Conservation (phyloP, 495 filamentous ascomycete species). For the Mycothermus thermophilus region DNA sequence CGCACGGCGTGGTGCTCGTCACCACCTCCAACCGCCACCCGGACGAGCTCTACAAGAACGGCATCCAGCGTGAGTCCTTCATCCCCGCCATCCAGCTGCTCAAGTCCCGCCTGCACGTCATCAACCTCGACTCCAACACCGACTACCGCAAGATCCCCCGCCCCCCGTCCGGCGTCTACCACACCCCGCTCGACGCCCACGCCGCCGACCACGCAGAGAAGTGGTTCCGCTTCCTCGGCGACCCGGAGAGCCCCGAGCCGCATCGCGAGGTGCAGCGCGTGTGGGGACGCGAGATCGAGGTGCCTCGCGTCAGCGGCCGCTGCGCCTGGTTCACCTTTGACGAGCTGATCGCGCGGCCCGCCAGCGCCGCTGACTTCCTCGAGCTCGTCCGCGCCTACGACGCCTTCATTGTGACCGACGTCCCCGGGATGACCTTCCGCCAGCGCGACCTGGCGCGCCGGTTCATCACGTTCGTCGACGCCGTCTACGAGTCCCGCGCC, state of each 20-base stretch:
- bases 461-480: slow-evolving; percentile 96
- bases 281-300: slow-evolving; percentile 82
- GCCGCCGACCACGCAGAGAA: slow-evolving; percentile 72
- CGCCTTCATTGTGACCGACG: slow-evolving; percentile 78
- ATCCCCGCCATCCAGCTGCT: slow-evolving; percentile 90
- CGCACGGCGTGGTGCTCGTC: slow-evolving; percentile 88
- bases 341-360: slow-evolving; percentile 76
- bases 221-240: slow-evolving; percentile 90
- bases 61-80: slow-evolving; percentile 89
- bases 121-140: slow-evolving; percentile 88
- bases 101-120: slow-evolving; percentile 64
- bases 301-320: slow-evolving; percentile 74
- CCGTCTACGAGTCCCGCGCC: slow-evolving; percentile 76
- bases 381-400: slow-evolving; percentile 86
- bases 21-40: slow-evolving; percentile 97
- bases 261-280: slow-evolving; percentile 67
- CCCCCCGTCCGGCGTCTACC: slow-evolving; percentile 85
- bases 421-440: slow-evolving; percentile 78
- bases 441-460: slow-evolving; percentile 79
- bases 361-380: slow-evolving; percentile 85
- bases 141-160: slow-evolving; percentile 96
- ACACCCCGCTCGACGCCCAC: slow-evolving; percentile 61
- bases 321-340: slow-evolving; percentile 83
- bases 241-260: slow-evolving; percentile 63
- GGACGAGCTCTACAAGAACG: slow-evolving; percentile 92